Evolutionary conservation across 176 grass and related monocot genomes (phyloP).

Genomic region (Paspalum vaginatum): DNA sequence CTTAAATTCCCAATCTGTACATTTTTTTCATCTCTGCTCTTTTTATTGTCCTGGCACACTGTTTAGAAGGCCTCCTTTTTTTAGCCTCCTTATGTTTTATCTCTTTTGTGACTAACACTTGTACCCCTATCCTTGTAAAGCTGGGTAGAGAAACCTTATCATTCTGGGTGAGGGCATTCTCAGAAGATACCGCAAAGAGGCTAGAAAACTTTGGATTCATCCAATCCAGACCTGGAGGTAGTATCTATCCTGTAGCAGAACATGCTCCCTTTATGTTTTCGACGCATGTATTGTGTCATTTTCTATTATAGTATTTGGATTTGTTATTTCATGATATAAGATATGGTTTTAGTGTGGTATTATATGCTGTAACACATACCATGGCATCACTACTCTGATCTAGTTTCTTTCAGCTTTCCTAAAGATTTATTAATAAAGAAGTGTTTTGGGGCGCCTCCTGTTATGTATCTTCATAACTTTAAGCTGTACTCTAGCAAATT

Average conservation of each 20-base stretch:
- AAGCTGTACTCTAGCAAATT: background rate
- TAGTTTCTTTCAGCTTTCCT: constrained; percentile 16
- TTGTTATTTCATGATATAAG: background rate
- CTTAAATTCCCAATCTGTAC: constrained; percentile 1
- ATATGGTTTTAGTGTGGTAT: constrained; percentile 16
- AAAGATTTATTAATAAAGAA: constrained; percentile 10
- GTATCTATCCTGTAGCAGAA: constrained; percentile 20
- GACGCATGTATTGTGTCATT: constrained; percentile 22
- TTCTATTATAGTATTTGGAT: constrained; percentile 4
- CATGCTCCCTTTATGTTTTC: constrained; percentile 24
- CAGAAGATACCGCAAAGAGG: constrained; percentile 97
- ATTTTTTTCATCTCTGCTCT: background rate
- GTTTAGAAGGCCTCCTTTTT: background rate
- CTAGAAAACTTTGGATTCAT: constrained; percentile 99
- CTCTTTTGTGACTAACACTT: constrained; percentile 36
- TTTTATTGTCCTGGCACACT: constrained; percentile 3
- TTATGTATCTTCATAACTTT: constrained; percentile 22
- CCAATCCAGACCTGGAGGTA: constrained; percentile 99
- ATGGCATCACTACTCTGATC: constrained; percentile 1
- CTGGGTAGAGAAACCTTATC: constrained; percentile 94
- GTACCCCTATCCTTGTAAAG: constrained; percentile 61
- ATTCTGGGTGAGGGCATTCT: constrained; percentile 99
- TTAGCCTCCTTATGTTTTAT: background rate
- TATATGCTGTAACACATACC: background rate
- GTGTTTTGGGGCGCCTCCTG: constrained; percentile 3